Percentiles rank a stretch among this genome's conserved stretches.
Evolutionary conservation across 805 yeast genomes (phyloP).

Genomic region (Metschnikowia santaceciliae): DNA sequence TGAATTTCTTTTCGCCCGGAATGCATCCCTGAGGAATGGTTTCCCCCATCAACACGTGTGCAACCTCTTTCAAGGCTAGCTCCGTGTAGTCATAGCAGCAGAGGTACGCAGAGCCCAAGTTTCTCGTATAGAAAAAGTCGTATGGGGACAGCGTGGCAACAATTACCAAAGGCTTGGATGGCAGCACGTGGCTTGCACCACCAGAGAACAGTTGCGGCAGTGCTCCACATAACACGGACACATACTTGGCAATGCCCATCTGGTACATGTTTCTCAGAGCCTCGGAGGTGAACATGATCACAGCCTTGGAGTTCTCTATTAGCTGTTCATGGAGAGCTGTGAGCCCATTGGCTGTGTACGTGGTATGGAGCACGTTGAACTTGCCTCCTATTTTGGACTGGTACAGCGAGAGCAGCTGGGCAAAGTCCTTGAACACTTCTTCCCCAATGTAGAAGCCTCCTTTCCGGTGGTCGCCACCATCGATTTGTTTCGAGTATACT

Average conservation of each 20-base stretch:
- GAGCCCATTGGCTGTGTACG: conserved; percentile 55
- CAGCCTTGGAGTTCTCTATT: conserved; percentile 48
- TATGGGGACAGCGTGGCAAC: conserved; percentile 63
- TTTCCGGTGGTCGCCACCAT: conserved; percentile 7
- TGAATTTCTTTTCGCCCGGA: conserved; percentile 49
- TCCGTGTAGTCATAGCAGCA: conserved; percentile 60
- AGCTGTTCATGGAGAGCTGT: conserved; percentile 53
- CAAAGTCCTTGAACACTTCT: conserved; percentile 51
- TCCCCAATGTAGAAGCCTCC: conserved; percentile 40
- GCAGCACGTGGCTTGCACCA: conserved; percentile 22
- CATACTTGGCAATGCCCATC: conserved; percentile 56
- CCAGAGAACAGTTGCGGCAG: conserved; percentile 24
- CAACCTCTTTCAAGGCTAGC: conserved; percentile 46
- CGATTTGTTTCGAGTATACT: conserved; percentile 21
- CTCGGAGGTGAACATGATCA: conserved; percentile 53
- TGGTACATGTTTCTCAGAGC: conserved; percentile 59
- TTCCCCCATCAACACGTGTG: conserved; percentile 52
- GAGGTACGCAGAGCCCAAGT: conserved; percentile 52
- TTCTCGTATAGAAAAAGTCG: conserved; percentile 53
- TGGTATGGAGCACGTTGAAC: conserved; percentile 52
- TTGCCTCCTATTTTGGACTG: conserved; percentile 23
- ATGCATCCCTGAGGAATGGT: conserved; percentile 49
- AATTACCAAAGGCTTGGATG: conserved; percentile 49
- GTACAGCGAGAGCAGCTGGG: conserved; percentile 38
- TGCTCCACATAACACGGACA: conserved; percentile 51